Percentiles rank a stretch among this genome's conserved stretches.
Evolutionary conservation across 1,284 basidiomycete genomes (phyloP).

Genomic region (Irpex sp.): DNA sequence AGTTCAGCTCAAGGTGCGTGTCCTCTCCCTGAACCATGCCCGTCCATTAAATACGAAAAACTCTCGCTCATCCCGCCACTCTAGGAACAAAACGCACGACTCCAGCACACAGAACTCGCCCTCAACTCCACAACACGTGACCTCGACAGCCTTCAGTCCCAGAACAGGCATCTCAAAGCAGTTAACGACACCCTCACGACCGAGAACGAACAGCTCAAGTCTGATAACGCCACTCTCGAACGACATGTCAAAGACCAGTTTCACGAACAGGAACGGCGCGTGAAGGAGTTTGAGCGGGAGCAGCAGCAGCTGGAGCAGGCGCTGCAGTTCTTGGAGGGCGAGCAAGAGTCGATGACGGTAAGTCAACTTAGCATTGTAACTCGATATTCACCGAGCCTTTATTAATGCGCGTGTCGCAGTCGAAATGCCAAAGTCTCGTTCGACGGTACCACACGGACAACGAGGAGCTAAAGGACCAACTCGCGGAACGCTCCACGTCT

Average conservation of each 20-base stretch:
- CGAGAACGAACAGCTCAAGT: slow-evolving; percentile 5
- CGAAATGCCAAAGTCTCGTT: neutral
- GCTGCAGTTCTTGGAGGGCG: slow-evolving; percentile 4
- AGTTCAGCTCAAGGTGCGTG: slow-evolving; percentile 9
- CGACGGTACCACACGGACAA: neutral
- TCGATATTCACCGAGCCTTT: neutral
- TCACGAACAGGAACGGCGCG: neutral
- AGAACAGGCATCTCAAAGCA: slow-evolving; percentile 1
- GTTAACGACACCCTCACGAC: slow-evolving; percentile 3
- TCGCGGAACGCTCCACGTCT: neutral
- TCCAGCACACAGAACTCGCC: neutral
- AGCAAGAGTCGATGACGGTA: slow-evolving; percentile 5
- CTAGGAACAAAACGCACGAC: slow-evolving; percentile 8
- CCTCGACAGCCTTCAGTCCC: neutral
- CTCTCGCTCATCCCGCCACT: neutral
- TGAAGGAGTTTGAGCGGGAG: slow-evolving; percentile 3
- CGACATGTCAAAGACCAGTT: neutral
- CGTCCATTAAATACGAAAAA: neutral
- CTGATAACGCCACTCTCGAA: slow-evolving; percentile 5
- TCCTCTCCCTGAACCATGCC: neutral
- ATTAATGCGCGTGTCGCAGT: neutral
- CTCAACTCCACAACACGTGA: neutral
- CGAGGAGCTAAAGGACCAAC: neutral
- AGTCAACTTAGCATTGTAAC: neutral
- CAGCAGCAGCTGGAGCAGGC: slow-evolving; percentile 4